Evolutionary conservation across 1,139 yeast species (phyloP).

Genomic region (Kurtzmaniella natalensis): DNA sequence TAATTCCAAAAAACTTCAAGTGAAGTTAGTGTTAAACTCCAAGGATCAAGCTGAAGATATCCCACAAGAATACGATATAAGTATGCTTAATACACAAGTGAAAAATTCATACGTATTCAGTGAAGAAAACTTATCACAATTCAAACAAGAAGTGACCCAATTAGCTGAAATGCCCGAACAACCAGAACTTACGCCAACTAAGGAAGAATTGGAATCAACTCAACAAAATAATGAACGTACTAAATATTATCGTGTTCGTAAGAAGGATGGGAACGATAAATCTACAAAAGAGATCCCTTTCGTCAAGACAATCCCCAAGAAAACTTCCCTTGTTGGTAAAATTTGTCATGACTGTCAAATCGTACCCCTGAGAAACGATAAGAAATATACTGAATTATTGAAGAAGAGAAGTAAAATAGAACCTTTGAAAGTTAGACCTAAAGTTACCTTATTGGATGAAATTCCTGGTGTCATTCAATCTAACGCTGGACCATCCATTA

Average conservation of each 20-base stretch:
- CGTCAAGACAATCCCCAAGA: slow-evolving; percentile 79
- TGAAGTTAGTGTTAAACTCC: slow-evolving; percentile 54
- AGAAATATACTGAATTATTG: slow-evolving; percentile 54
- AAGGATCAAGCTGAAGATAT: slow-evolving; percentile 40
- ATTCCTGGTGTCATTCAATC: slow-evolving; percentile 86
- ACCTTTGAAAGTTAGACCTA: slow-evolving; percentile 50
- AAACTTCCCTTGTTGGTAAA: slow-evolving; percentile 81
- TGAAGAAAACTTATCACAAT: slow-evolving; percentile 75
- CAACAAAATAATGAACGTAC: slow-evolving; percentile 10
- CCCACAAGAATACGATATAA: slow-evolving; percentile 82
- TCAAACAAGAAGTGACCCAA: slow-evolving; percentile 54
- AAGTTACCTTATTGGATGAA: slow-evolving; percentile 75
- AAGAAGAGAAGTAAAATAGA: slow-evolving; percentile 45
- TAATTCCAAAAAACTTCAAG: slow-evolving; percentile 43
- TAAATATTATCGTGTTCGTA: slow-evolving; percentile 28
- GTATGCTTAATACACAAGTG: slow-evolving; percentile 72
- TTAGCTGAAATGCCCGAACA: slow-evolving; percentile 46
- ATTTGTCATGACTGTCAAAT: slow-evolving; percentile 90
- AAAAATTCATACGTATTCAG: slow-evolving; percentile 86
- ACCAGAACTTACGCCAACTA: slow-evolving; percentile 37
- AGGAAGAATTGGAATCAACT: slow-evolving; percentile 24
- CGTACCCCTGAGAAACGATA: slow-evolving; percentile 71
- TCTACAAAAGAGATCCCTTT: slow-evolving; percentile 53
- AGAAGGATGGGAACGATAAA: slow-evolving; percentile 11
- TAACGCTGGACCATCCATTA: slow-evolving; percentile 78